Conservation (phyloP, 73 alveolate species). For the Paramecium sexaurelia region DNA sequence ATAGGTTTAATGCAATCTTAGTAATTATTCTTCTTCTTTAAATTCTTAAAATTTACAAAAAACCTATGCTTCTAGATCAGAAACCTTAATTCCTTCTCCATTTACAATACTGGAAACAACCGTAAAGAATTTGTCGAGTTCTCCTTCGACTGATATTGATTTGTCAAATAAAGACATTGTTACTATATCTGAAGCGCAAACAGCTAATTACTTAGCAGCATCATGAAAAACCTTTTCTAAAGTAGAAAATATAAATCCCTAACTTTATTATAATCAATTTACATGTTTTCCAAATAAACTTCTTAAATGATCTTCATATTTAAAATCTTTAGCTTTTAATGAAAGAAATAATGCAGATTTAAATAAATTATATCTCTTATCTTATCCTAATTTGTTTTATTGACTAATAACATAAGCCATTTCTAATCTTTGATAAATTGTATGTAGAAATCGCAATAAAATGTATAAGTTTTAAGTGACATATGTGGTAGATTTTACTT, state of each 20-base stretch:
- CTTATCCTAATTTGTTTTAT: constrained; percentile 19
- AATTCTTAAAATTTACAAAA: not conserved
- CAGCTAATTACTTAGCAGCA: constrained; percentile 29
- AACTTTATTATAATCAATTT: not conserved
- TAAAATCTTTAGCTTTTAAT: constrained; percentile 40
- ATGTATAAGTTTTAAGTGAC: constrained; percentile 10
- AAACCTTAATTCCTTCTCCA: constrained; percentile 22
- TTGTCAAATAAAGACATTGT: not conserved
- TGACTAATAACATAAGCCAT: constrained; percentile 3
- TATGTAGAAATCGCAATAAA: not conserved
- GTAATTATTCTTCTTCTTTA: not conserved
- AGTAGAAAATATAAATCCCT: constrained; percentile 53
- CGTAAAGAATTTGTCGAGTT: not conserved
- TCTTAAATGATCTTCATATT: constrained; percentile 53
- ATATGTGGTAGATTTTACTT: not conserved
- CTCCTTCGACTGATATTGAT: not conserved
- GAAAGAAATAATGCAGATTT: constrained; percentile 35
- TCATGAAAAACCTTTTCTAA: constrained; percentile 53
- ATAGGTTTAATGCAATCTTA: not conserved
- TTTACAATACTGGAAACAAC: not conserved
- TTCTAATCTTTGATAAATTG: constrained; percentile 27
- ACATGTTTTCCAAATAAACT: constrained; percentile 43
- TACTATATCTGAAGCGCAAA: not conserved
- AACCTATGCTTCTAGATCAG: not conserved
- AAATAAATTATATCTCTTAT: constrained; percentile 48